Base-by-base conservation (phyloP, 1,284 basidiomycete genomes). In the Schizophyllum commune region DNA sequence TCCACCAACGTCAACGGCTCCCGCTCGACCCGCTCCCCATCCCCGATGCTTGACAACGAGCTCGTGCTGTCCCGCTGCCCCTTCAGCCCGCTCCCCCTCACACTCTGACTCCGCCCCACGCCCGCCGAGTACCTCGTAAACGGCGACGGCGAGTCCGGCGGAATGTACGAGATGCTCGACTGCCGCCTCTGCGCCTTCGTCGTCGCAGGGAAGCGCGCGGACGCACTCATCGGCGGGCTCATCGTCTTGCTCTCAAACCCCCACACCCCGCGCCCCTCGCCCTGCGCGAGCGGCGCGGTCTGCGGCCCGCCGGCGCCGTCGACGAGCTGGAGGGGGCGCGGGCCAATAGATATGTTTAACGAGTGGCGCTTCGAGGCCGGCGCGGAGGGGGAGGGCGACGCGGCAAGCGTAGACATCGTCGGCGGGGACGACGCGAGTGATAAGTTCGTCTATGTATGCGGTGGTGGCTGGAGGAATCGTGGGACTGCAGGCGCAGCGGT, bases 91-190 rank as follows among this genome's bases (percentile, higher is more conserved):
- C 62, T 59, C 51, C 62, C 65, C 9, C 65, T 65, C 13, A 20
- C 55, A 7, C 67, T 61, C 22, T 21, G 39, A 57, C 57, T 57
- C 15, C 64, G 60, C 21, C 64, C 56, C 27, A 64, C n/a, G n/a
- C n/a, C 63, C 15, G 64, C 58, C 47, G 65, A 47, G 27, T 61
- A 61, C 17, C 67, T 63, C 60, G 64, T 58, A 32, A 64, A 62
- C 20, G 60, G 66, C 3, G 58, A 62, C n/a, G 64, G 67, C 8
- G 68, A 52, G 65, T 61, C 59, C 15, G 63, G 64, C 5, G 73
- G 74, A 61, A 79, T 77, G 67, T 89, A 89, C 4, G 82, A 79
- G 59, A 89, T 89, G 0, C 86, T 85, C 0, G 84, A 85, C 66
- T 85, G 84, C 60, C 86, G 74, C 15, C 80, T 76, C 6, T 7